Percentiles rank a stretch among this genome's conserved stretches.
Evolutionary conservation across 495 filamentous ascomycete species (phyloP).

Genomic region (Trypethelium eluteriae): DNA sequence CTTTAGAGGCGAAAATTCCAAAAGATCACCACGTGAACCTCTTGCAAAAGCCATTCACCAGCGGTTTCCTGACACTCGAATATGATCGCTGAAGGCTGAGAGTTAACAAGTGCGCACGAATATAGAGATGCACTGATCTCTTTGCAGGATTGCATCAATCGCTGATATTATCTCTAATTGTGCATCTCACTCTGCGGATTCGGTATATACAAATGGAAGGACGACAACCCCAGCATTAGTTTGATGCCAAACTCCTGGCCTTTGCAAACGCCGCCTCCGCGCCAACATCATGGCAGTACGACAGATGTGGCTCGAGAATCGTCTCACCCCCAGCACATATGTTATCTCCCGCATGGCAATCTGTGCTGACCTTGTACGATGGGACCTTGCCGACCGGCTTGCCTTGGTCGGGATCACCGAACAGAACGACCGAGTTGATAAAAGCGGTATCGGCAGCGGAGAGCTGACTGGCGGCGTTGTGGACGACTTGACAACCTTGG

Average conservation of each 20-base stretch:
- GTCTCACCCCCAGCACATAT: constrained; percentile 23
- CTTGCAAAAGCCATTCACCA: too few relatives aligned
- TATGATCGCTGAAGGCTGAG: too few relatives aligned
- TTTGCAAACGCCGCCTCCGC: constrained; percentile 22
- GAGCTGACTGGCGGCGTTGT: constrained; percentile 26
- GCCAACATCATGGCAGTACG: constrained; percentile 22
- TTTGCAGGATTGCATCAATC: too few relatives aligned
- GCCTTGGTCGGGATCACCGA: constrained; percentile 31
- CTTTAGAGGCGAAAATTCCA: too few relatives aligned
- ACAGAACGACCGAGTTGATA: constrained; percentile 29
- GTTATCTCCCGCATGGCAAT: constrained; percentile 27
- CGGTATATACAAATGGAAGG: too few relatives aligned
- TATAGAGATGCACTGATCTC: too few relatives aligned
- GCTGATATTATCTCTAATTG: too few relatives aligned
- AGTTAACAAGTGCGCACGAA: too few relatives aligned
- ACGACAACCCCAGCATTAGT: background rate
- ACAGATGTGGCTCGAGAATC: constrained; percentile 26
- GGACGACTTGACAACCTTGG: constrained; percentile 30
- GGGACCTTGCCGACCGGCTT: constrained; percentile 24
- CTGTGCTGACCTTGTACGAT: constrained; percentile 24
- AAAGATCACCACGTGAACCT: too few relatives aligned
- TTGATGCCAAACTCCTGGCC: constrained; percentile 1
- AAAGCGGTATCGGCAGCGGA: constrained; percentile 21
- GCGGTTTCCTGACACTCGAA: too few relatives aligned
- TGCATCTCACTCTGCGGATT: too few relatives aligned